Evolutionary conservation across 1,284 basidiomycete genomes (phyloP).

Genomic region (Boletellus sp.): DNA sequence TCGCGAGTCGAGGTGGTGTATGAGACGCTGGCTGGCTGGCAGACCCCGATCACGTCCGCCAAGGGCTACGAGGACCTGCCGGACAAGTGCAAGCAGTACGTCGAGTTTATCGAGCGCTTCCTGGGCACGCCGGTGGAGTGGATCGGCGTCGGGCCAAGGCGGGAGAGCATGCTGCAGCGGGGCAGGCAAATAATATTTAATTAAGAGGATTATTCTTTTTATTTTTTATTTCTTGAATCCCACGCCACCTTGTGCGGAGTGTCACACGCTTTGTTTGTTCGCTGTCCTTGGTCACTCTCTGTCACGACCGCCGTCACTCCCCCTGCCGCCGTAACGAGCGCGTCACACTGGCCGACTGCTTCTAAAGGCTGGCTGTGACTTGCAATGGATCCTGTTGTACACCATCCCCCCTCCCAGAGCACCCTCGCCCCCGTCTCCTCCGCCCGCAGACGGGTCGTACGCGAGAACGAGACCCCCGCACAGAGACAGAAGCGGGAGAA

Average conservation of each 20-base stretch:
- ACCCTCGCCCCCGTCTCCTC: conserved; percentile 31
- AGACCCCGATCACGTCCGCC: conserved; percentile 69
- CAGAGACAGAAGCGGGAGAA: conserved; percentile 74
- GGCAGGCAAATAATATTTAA: conserved; percentile 3
- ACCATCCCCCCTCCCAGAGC: conserved; percentile 31
- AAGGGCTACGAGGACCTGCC: conserved; percentile 80
- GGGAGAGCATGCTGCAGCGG: conserved; percentile 72
- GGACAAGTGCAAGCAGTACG: conserved; percentile 81
- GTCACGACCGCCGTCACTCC: conserved; percentile 42
- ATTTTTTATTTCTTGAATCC: conserved; percentile 8
- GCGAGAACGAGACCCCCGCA: conserved; percentile 66
- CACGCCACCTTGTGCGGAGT: conserved; percentile 27
- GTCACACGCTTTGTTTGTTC: conserved; percentile 34
- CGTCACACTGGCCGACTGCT: conserved; percentile 30
- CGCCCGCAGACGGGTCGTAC: conserved; percentile 48
- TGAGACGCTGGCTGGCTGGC: conserved; percentile 91
- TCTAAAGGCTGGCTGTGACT: conserved; percentile 21
- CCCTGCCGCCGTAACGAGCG: conserved; percentile 32
- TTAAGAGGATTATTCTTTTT: no score
- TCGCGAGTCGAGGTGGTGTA: conserved; percentile 86
- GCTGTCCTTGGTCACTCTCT: conserved; percentile 38
- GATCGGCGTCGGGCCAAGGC: conserved; percentile 87
- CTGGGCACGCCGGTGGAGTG: conserved; percentile 82
- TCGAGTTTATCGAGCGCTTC: conserved; percentile 85
- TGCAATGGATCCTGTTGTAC: conserved; percentile 35